These are phyloP conservation scores for Arachnomyces sp. DNA, from an alignment of 2,329 filamentous ascomycete genomes.

Conservation along the genomic window DNA sequence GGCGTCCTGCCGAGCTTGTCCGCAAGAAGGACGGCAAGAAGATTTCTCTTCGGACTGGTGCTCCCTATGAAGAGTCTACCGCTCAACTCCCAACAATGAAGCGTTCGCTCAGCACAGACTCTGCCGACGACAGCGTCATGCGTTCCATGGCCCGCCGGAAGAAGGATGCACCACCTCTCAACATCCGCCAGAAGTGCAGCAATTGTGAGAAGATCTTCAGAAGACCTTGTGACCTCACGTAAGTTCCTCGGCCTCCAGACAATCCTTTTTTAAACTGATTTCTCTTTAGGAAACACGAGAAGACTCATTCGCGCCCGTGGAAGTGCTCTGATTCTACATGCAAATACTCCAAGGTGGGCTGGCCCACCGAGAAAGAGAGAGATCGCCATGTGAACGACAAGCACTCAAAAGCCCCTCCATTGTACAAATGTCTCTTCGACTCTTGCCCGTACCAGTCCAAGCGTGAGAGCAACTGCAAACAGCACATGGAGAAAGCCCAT, in stretches of 20 bases:
- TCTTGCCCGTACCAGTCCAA: slow-evolving; percentile 92
- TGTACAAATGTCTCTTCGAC: slow-evolving; percentile 75
- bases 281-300: slow-evolving; percentile 70
- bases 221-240: slow-evolving; percentile 87
- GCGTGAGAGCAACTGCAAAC: slow-evolving; percentile 93
- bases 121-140: slow-evolving; percentile 70
- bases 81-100: slow-evolving; percentile 38
- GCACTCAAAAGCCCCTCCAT: slow-evolving; percentile 69
- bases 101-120: slow-evolving; percentile 47
- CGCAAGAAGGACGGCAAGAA: slow-evolving; percentile 72
- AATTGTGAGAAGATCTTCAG: slow-evolving; percentile 92
- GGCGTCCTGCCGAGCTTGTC: slow-evolving; percentile 75
- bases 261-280: no score
- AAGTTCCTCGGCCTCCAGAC: slow-evolving; percentile 12
- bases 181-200: slow-evolving; percentile 72
- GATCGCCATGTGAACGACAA: slow-evolving; percentile 96
- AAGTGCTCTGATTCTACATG: slow-evolving; percentile 78
- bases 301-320: slow-evolving; percentile 93
- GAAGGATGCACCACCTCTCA: slow-evolving; percentile 82
- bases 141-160: slow-evolving; percentile 94
- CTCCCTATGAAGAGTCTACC: slow-evolving; percentile 47
- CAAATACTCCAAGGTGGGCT: slow-evolving; percentile 85
- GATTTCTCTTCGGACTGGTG: slow-evolving; percentile 67
- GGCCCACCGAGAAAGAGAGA: slow-evolving; percentile 96
- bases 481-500: slow-evolving; percentile 97